Evolutionary conservation across 1,139 yeast genomes (phyloP), one percentile per base, ranked within the genome.

Genomic region (Williopsis jadinii): DNA sequence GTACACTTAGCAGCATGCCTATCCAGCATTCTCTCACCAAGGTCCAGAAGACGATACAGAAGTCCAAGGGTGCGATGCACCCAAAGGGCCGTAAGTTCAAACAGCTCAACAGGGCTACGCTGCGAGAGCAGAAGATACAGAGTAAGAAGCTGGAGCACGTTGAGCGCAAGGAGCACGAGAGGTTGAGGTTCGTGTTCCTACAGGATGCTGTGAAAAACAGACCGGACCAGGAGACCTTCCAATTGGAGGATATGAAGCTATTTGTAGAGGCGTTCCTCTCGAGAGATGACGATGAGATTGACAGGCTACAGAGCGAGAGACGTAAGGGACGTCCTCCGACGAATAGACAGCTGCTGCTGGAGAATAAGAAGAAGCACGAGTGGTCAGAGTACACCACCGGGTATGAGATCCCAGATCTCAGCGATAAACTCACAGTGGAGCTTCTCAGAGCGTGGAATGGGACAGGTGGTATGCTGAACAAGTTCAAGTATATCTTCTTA

Each of bases 81-180:
- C 88, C 95, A 33, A 83, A 82, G 56, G 95, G 97, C 8, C 74
- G 97, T 42, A 88, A 86, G 62, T 84, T 86, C 63, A 83, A 84
- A 60, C 88, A 84, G 61, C 67, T 90, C 43, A 82, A 81, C 46
- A 70, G 94, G 49, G 97, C 97, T n/a, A 78, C 94, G 2, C 65
- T 87, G 37, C 73, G 97, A 60, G 94, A 87, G 49, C 73, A 72
- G 38, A 85, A 84, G 60, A 66, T 90, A 40, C 73, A 71, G 36
- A 68, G 68, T 41, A 77, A 74, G 58, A 84, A 82, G 57, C 61
- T 66, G 36, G 67, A 68, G 35, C 75, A 75, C 48, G 62, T 72
- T 30, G 82, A 80, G 41, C 77, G 77, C 50, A 79, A 81, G 51
- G 73, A 75, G 38, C 71, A 73, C 46, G 85, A 80, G 49, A 62